Evolutionary conservation across 345 rosid genomes (phyloP).

Genomic region (Noccaea bulbosa): DNA sequence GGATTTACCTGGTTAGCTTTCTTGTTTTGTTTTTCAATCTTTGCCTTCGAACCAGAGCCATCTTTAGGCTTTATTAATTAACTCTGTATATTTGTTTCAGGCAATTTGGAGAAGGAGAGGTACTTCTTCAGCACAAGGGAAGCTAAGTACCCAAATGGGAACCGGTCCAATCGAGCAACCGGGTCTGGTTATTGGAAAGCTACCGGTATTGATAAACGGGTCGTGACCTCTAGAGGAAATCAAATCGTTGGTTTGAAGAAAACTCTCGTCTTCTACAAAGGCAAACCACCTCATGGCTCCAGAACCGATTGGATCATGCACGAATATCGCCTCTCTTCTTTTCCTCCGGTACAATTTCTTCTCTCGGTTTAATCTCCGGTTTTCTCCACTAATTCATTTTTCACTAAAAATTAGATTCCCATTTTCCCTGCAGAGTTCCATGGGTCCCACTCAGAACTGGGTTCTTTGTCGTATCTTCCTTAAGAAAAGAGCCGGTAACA

Average conservation of each 20-base stretch:
- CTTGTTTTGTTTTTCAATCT: neutral
- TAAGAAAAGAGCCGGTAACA: constrained; percentile 67
- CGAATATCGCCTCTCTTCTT: constrained; percentile 73
- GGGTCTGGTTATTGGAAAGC: constrained; percentile 95
- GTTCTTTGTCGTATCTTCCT: constrained; percentile 91
- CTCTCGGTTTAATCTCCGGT: constrained; percentile 15
- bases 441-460: constrained; percentile 69
- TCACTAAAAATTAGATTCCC: constrained; percentile 11
- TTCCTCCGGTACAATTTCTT: constrained; percentile 37
- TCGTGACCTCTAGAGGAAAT: constrained; percentile 60
- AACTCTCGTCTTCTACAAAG: constrained; percentile 95
- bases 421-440: constrained; percentile 48
- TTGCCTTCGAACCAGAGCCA: neutral
- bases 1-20: constrained; percentile 85
- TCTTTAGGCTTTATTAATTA: neutral
- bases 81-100: constrained; percentile 42
- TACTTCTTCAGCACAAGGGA: constrained; percentile 92
- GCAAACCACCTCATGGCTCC: constrained; percentile 81
- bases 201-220: constrained; percentile 85
- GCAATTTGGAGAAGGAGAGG: constrained; percentile 87
- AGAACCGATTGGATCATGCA: constrained; percentile 99
- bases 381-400: neutral
- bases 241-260: constrained; percentile 88
- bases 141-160: constrained; percentile 93
- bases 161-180: constrained; percentile 85